phyloP scores from a whole-genome alignment of 108 stramenopile species.

The Skeletonema marinoi region DNA sequence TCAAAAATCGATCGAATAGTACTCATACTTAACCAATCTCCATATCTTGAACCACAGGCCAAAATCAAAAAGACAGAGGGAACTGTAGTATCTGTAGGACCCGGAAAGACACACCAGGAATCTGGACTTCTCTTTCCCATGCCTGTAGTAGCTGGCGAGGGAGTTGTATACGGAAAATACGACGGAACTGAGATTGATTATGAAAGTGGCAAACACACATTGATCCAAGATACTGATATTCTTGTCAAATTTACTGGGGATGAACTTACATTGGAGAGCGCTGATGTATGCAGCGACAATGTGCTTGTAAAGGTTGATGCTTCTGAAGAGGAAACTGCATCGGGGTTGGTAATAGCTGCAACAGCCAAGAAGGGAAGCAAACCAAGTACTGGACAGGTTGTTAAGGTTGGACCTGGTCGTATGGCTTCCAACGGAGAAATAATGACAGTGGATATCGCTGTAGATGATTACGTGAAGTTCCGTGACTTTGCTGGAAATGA shows the following conservation, averaged over 20 bases:
- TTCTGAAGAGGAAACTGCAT: conserved; percentile 67
- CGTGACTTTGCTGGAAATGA: conserved; percentile 87
- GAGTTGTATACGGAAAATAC: conserved; percentile 88
- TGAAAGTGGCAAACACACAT: conserved; percentile 70
- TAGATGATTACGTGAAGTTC: conserved; percentile 84
- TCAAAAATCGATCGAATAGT: conserved; percentile 8
- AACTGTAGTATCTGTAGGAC: conserved; percentile 71
- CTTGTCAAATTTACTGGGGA: conserved; percentile 81
- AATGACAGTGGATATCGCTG: conserved; percentile 82
- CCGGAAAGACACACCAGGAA: conserved; percentile 80
- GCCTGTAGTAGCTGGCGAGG: conserved; percentile 75
- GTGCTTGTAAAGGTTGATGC: conserved; percentile 75
- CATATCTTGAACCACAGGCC: conserved; percentile 42
- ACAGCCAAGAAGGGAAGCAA: conserved; percentile 47
- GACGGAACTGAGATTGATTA: conserved; percentile 90
- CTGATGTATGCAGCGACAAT: conserved; percentile 75
- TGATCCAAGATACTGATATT: conserved; percentile 89
- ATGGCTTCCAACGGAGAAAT: conserved; percentile 80
- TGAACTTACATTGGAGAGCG: conserved; percentile 58
- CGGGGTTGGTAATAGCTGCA: conserved; percentile 72
- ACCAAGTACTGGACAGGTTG: conserved; percentile 79
- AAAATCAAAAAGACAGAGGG: conserved; percentile 87
- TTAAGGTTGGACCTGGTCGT: conserved; percentile 88
- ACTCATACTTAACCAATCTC: not conserved
- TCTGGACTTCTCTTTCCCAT: conserved; percentile 74